Percentiles rank a stretch among this genome's conserved stretches.
phyloP scores from a whole-genome alignment of 306 rosid species.

The Castanea sativa region DNA sequence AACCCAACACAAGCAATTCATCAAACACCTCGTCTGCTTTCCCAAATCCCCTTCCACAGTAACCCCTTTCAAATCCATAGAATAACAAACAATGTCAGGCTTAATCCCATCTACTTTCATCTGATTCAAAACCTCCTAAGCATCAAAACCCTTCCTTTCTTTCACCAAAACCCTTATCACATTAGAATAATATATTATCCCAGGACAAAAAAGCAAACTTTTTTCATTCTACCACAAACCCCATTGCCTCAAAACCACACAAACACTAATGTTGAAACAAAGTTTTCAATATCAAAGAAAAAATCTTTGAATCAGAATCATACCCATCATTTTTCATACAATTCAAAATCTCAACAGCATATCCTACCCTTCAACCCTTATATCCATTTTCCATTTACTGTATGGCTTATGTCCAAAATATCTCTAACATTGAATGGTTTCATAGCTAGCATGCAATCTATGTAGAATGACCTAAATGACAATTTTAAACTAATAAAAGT shows the following conservation, averaged over 20 bases:
- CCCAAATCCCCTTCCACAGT: slow-evolving; percentile 37
- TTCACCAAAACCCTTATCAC: slow-evolving; percentile 56
- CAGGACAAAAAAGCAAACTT: slow-evolving; percentile 56
- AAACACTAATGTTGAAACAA: slow-evolving; percentile 39
- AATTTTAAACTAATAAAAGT: too few relatives aligned
- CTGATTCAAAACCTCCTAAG: slow-evolving; percentile 42
- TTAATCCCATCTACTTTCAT: slow-evolving; percentile 58
- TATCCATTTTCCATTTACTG: too few relatives aligned
- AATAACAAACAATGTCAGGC: slow-evolving; percentile 74
- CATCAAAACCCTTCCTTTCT: slow-evolving; percentile 15
- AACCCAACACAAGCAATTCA: slow-evolving; percentile 72
- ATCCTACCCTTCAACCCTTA: slow-evolving; percentile 39
- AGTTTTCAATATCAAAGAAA: slow-evolving; percentile 58
- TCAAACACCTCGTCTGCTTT: slow-evolving; percentile 63
- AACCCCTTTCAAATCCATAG: slow-evolving; percentile 61
- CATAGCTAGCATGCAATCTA: too few relatives aligned
- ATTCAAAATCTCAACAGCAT: slow-evolving; percentile 57
- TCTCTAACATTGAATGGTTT: too few relatives aligned
- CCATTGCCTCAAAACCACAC: slow-evolving; percentile 42
- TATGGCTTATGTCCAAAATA: too few relatives aligned
- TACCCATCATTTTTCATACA: slow-evolving; percentile 60
- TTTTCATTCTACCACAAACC: slow-evolving; percentile 32
- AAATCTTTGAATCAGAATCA: slow-evolving; percentile 43
- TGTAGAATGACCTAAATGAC: too few relatives aligned
- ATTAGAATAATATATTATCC: slow-evolving; percentile 53